These are phyloP conservation scores for Colletotrichum coccodes DNA, from an alignment of 2,329 filamentous ascomycete genomes.

Conservation along the genomic window DNA sequence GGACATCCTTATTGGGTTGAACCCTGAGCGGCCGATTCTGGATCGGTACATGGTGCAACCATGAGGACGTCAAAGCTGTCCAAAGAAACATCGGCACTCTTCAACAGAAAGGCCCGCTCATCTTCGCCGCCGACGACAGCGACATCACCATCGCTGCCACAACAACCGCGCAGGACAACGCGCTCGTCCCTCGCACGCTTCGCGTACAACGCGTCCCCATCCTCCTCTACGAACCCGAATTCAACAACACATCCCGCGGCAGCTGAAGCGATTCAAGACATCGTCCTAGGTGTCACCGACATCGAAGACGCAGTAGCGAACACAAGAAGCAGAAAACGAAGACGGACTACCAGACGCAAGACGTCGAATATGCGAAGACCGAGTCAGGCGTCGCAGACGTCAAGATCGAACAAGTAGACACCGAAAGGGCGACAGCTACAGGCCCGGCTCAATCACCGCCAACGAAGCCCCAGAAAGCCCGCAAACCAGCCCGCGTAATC, in stretches of 20 bases:
- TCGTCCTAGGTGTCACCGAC: slow-evolving; percentile 46
- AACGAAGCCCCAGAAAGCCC: slow-evolving; percentile 42
- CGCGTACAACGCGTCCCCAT: slow-evolving; percentile 44
- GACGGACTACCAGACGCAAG: slow-evolving; percentile 45
- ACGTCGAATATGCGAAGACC: slow-evolving; percentile 40
- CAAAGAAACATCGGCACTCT: slow-evolving; percentile 66
- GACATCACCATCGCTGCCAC: slow-evolving; percentile 34
- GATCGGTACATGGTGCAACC: neutral
- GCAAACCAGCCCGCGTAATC: slow-evolving; percentile 56
- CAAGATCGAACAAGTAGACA: slow-evolving; percentile 51
- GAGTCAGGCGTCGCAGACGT: slow-evolving; percentile 32
- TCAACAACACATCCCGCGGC: neutral
- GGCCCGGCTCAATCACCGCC: slow-evolving; percentile 36
- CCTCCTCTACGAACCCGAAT: slow-evolving; percentile 36
- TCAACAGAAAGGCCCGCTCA: slow-evolving; percentile 50
- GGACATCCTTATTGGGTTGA: too few relatives aligned
- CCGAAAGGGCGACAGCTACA: slow-evolving; percentile 33
- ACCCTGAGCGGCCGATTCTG: neutral
- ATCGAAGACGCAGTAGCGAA: slow-evolving; percentile 65
- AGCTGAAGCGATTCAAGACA: neutral
- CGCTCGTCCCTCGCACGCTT: slow-evolving; percentile 61
- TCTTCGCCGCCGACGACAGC: slow-evolving; percentile 36
- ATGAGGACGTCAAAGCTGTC: slow-evolving; percentile 70
- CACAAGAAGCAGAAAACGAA: slow-evolving; percentile 55
- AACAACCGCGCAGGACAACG: slow-evolving; percentile 57